Evolutionary conservation across 768 basidiomycete genomes (phyloP).

Genomic region (Hygrocybe punicea): DNA sequence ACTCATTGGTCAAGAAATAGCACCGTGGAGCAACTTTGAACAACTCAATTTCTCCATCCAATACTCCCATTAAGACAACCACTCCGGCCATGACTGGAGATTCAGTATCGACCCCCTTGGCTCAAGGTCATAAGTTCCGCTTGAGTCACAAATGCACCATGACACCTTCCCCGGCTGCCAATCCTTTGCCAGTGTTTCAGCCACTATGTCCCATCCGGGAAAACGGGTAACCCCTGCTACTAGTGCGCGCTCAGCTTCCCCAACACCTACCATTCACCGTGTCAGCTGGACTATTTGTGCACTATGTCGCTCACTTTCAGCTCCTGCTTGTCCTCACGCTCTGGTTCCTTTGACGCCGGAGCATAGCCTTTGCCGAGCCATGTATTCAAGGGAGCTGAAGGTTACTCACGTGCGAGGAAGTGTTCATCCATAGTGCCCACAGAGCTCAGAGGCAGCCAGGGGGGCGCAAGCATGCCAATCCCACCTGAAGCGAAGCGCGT

Average conservation of each 20-base stretch:
- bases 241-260: slow-evolving; percentile 15
- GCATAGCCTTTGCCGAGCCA: slow-evolving; percentile 22
- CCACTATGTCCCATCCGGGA: slow-evolving; percentile 50
- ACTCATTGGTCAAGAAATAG: slow-evolving; percentile 20
- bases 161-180: slow-evolving; percentile 57
- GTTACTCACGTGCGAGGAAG: slow-evolving; percentile 18
- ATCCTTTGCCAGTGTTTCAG: slow-evolving; percentile 57
- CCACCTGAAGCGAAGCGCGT: slow-evolving; percentile 50
- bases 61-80: slow-evolving; percentile 23
- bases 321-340: slow-evolving; percentile 26
- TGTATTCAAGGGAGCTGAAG: slow-evolving; percentile 36
- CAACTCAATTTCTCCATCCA: slow-evolving; percentile 10
- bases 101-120: background rate
- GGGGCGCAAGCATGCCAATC: slow-evolving; percentile 32
- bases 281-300: slow-evolving; percentile 26
- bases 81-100: background rate
- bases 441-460: slow-evolving; percentile 5
- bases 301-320: slow-evolving; percentile 41
- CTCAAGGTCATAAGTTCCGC: slow-evolving; percentile 18
- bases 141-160: slow-evolving; percentile 51
- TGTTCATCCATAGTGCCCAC: slow-evolving; percentile 24
- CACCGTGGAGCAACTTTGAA: slow-evolving; percentile 13
- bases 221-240: slow-evolving; percentile 12
- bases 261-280: slow-evolving; percentile 22
- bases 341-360: slow-evolving; percentile 14